Base-by-base conservation (phyloP, 2,329 filamentous ascomycete species). In the Penicillium verrucosum region DNA sequence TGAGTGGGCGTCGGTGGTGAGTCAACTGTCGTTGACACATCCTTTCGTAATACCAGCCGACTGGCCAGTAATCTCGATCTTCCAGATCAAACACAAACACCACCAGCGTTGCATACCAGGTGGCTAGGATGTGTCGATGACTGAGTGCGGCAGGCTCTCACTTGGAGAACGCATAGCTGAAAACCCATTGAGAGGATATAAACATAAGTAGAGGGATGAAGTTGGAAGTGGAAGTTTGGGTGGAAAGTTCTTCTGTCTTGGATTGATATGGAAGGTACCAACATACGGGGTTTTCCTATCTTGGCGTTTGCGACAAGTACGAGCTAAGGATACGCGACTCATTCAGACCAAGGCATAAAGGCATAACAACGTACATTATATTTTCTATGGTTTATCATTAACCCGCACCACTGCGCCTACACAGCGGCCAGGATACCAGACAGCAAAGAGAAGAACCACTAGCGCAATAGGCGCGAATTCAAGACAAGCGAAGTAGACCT, bases 381-480 rank as follows among this genome's bases (percentile, higher is more conserved):
- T 25, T 18, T 41, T 16, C 27, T 43, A 51, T 27, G 38, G 9
- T 34, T 51, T 51, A n/a, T 51, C 48, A 34, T 34, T 14, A 27
- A 25, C 18, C 7, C 38, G 48, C 29, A 43, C 29, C 37, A 5
- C 38, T 18, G 32, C 48, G 0, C 48, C 38, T 32, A 51, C 48
- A 12, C 57, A 60, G 42, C 51, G 58, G 40, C 60, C 60, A 2
- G 58, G 60, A 48, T 61, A 55, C 54, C 51, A 61, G 10, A 61
- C 41, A n/a, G 51, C 54, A 37, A 60, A 42, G 3, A 61, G 41
- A 37, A 60, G 49, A 34, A 43, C 58, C n/a, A 60, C 51, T 18
- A 61, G 41, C 14, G 60, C 57, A n/a, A 61, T 52, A 27, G 60
- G 60, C n/a, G 60, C 57, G 11, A 61, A 61, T 32, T 61, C 60